Percentiles rank a stretch among this genome's conserved stretches.
These are phyloP conservation scores for Pulveroboletus ravenelii DNA, from an alignment of 768 basidiomycete genomes.

Conservation along the genomic window DNA sequence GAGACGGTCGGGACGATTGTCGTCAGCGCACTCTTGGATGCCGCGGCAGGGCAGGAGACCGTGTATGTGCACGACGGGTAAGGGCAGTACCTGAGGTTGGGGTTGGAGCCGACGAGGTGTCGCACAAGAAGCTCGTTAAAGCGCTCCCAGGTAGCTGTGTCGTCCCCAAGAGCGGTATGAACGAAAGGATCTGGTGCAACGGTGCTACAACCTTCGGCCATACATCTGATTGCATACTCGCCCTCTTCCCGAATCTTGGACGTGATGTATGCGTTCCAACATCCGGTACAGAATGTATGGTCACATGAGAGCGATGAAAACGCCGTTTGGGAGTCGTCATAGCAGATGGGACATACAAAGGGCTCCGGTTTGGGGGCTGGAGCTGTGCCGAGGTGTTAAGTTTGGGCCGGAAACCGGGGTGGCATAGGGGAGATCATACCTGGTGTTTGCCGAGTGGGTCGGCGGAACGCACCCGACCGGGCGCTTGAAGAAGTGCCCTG, in stretches of 20 bases:
- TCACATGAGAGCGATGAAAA: conserved; percentile 75
- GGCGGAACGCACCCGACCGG: conserved; percentile 24
- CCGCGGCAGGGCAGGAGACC: conserved; percentile 82
- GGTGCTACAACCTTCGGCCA: conserved; percentile 72
- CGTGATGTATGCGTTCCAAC: conserved; percentile 77
- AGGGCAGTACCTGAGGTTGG: conserved; percentile 89
- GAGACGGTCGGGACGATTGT: conserved; percentile 84
- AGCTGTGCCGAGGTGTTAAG: conserved; percentile 10
- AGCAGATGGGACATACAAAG: conserved; percentile 94
- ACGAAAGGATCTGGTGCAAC: conserved; percentile 64
- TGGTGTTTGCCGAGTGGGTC: conserved; percentile 28
- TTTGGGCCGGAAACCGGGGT: not conserved
- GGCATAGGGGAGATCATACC: conserved; percentile 8
- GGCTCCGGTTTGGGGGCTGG: conserved; percentile 36
- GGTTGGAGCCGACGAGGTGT: conserved; percentile 82
- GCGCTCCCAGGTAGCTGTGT: conserved; percentile 52
- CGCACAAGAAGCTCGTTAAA: conserved; percentile 87
- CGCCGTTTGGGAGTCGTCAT: conserved; percentile 68
- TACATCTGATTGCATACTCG: conserved; percentile 68
- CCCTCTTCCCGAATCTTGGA: conserved; percentile 83
- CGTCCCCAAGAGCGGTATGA: conserved; percentile 50
- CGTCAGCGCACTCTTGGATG: conserved; percentile 67
- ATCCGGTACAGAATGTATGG: conserved; percentile 77
- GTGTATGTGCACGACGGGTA: conserved; percentile 92
- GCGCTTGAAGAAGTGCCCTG: conserved; percentile 25